Evolutionary conservation across 2,329 filamentous ascomycete genomes (phyloP), one percentile per base, ranked within the genome.

Genomic region (Fusarium anguioides): DNA sequence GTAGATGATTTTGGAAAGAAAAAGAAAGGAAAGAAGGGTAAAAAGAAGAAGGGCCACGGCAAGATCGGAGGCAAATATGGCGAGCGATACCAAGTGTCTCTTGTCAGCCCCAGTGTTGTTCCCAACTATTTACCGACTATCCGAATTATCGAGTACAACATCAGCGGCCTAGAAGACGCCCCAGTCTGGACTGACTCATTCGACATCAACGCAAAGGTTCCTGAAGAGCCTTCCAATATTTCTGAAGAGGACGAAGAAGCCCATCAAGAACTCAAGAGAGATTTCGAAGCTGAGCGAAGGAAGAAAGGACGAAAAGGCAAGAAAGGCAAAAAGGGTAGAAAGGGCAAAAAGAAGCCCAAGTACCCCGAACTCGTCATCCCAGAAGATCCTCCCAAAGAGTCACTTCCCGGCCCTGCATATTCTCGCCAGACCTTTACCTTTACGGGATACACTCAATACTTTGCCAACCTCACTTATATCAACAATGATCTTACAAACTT

Each of bases 131-230:
- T 94, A 68, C 96, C 95, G 1, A 94, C 92, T 1, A 79, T 97
- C 29, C 88, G 94, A n/a, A 86, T 99, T n/a, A 83, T 95, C 67
- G 93, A 97, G 74, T 99, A 98, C 82, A 98, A 99, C 76, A 93
- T 93, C 53, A 92, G 84, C 0, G 93, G 93, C 0, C 76, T 97
- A 5, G 91, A 93, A 66, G 73, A 87, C 50, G 70, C 76, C 1
- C 74, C 80, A 2, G 77, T 82, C 2, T 88, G 86, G 85, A 66
- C 72, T 2, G 81, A 82, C 47, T 54, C 73, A 2, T 72, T 71
- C 20, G 59, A 73, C 18, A n/a, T 57, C 33, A 54, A 51, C 9
- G 37, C 42, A 17, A 46, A 62, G 17, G 35, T 52, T 10, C 51
- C 66, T 20, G 35, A 61, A 7, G 39, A 61, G 17, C 29, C 56